Conservation (phyloP, 2,329 filamentous ascomycete genomes). For the Aspergillus sp. region DNA sequence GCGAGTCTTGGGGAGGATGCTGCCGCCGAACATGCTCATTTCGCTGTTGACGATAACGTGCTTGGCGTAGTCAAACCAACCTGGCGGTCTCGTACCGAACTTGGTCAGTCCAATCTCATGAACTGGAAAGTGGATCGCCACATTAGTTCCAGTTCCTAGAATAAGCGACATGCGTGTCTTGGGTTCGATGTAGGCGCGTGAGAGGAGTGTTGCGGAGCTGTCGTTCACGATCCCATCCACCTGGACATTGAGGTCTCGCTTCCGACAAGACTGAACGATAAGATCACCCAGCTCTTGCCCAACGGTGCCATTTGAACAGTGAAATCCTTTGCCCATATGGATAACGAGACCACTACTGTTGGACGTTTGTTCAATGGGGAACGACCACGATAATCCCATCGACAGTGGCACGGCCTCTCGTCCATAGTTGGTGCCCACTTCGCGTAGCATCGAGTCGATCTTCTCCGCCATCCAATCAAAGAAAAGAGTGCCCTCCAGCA, state of each 20-base stretch:
- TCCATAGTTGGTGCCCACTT: slow-evolving; percentile 43
- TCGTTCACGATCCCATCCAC: slow-evolving; percentile 67
- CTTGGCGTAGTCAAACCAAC: slow-evolving; percentile 59
- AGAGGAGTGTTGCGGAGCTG: slow-evolving; percentile 61
- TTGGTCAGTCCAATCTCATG: slow-evolving; percentile 56
- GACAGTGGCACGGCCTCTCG: slow-evolving; percentile 46
- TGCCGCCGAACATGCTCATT: slow-evolving; percentile 64
- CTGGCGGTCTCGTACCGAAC: slow-evolving; percentile 56
- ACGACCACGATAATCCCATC: slow-evolving; percentile 67
- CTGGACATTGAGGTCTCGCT: slow-evolving; percentile 56
- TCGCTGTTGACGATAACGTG: slow-evolving; percentile 67
- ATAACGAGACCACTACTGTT: slow-evolving; percentile 58
- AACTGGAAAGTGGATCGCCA: slow-evolving; percentile 63
- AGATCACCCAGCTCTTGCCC: slow-evolving; percentile 62
- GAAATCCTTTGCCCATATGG: slow-evolving; percentile 67
- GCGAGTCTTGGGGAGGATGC: slow-evolving; percentile 58
- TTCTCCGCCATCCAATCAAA: slow-evolving; percentile 68
- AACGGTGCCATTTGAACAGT: slow-evolving; percentile 59
- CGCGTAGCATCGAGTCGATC: slow-evolving; percentile 56
- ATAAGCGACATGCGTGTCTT: slow-evolving; percentile 65
- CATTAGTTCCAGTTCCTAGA: slow-evolving; percentile 66
- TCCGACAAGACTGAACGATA: slow-evolving; percentile 60
- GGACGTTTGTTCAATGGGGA: slow-evolving; percentile 66
- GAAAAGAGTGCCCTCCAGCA: slow-evolving; percentile 58
- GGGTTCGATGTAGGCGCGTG: slow-evolving; percentile 62